phyloP scores from a whole-genome alignment of 1,139 yeast species.

The Kurtzmaniella natalensis region DNA sequence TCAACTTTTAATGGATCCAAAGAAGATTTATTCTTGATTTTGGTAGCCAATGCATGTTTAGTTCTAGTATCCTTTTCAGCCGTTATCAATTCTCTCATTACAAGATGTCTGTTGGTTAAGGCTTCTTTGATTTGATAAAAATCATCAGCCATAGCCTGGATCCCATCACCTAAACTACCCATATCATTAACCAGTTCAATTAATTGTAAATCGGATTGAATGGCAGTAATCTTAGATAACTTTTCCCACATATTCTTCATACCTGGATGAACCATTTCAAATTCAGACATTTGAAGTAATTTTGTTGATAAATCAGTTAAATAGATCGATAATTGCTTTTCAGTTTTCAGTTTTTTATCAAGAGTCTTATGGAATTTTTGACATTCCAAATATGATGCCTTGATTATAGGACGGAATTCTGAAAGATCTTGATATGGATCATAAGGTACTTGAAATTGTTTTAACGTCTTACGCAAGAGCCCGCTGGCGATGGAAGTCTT shows the following conservation, averaged over 20 bases:
- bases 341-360: slow-evolving; percentile 51
- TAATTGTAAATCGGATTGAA: slow-evolving; percentile 74
- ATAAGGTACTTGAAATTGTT: slow-evolving; percentile 87
- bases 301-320: slow-evolving; percentile 65
- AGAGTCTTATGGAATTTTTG: slow-evolving; percentile 54
- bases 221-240: slow-evolving; percentile 61
- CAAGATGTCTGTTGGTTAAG: slow-evolving; percentile 81
- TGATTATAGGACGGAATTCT: slow-evolving; percentile 79
- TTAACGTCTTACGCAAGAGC: slow-evolving; percentile 77
- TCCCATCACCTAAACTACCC: slow-evolving; percentile 76
- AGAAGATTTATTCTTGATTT: slow-evolving; percentile 67
- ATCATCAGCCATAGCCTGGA: slow-evolving; percentile 62
- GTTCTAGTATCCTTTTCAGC: slow-evolving; percentile 73
- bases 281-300: slow-evolving; percentile 43
- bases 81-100: slow-evolving; percentile 81
- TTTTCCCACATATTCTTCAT: slow-evolving; percentile 83
- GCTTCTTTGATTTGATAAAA: slow-evolving; percentile 90
- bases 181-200: slow-evolving; percentile 69
- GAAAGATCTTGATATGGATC: slow-evolving; percentile 82
- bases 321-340: slow-evolving; percentile 53
- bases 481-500: slow-evolving; percentile 74
- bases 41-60: slow-evolving; percentile 71
- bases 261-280: slow-evolving; percentile 55
- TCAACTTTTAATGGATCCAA: slow-evolving; percentile 87
- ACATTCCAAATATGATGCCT: slow-evolving; percentile 62